Base-by-base conservation (phyloP, 208 protist species). In the Crithidia bombi region DNA sequence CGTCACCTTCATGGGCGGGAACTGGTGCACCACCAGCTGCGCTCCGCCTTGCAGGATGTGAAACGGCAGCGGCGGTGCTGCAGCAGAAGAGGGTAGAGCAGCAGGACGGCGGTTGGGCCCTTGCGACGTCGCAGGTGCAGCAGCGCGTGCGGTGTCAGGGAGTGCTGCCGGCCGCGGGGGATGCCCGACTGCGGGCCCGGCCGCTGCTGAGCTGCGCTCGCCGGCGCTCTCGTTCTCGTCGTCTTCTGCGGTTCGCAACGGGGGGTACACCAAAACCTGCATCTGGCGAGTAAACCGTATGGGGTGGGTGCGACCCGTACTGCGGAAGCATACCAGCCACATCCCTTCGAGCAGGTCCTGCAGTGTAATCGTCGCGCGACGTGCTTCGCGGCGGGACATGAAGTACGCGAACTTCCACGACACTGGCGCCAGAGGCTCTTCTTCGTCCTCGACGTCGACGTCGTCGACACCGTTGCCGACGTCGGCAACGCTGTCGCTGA, bases 391-490 rank as follows among this genome's bases (percentile, higher is more conserved):
- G 14, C 69, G 73, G 23, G 90, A 90, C 88, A 93, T 96, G 73
- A 89, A 88, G 68, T 85, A 96, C 23, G 88, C 87, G 71, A 93
- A 96, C 73, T 96, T 96, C 86, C 87, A 96, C n/a, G 87, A 96
- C 28, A 93, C 80, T 2, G 85, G 81, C 32, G 73, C 80, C 15
- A 85, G 72, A 36, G 64, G 58, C 26, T 83, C 36, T 23, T 57
- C 44, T 35, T 84, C 74, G 6, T 65, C 76, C 41, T 81, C 73
- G 17, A 62, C 55, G 1, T 62, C 41, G n/a, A 50, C 55, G 25
- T 33, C 49, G 39, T 67, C 61, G 58, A 79, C 56, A 32, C 62
- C 62, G n/a, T 68, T 50, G 36, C 32, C 11, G 15, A 36, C 38
- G 17, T 79, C 32, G n/a, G n/a, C n/a, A n/a, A n/a, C n/a, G 21